Evolutionary conservation across 2,329 filamentous ascomycete genomes (phyloP), one percentile per base, ranked within the genome.

Genomic region (Arthrobotrys megalospora): DNA sequence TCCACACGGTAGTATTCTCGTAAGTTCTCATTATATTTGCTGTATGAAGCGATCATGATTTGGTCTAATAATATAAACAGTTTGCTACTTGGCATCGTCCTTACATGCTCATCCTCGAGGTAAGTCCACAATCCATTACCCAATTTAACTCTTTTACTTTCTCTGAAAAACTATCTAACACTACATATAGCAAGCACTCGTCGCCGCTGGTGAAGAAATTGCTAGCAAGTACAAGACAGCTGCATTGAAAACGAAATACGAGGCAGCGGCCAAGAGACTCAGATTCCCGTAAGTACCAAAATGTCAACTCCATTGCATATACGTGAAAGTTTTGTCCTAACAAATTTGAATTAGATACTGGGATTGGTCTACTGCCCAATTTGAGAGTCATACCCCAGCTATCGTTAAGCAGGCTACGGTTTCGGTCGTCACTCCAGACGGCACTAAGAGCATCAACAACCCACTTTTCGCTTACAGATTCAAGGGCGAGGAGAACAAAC

Each of bases 81-180:
- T 83, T 83, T 58, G 69, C 75, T 6, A 82, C 81, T 52, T 83
- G 82, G 82, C 82, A 83, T 75, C 79, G 82, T 28, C 81, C 82
- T 2, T 83, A 82, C 52, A 43, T 82, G 47, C 43, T 78, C 14
- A 71, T 82, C 48, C 34, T 82, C 14, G 82, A 83, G 79, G 81
- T 81, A 67, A 68, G 52, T 53, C 10, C 1, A 6, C 12, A 45
- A 45, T n/a, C n/a, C 1, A 16, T 65, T 41, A 24, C 16, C 64
- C 5, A 28, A 28, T 28, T n/a, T n/a, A 5, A 32, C 5, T 24
- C 3, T 5, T 45, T 52, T 55, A n/a, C 7, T 10, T 47, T 70
- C 68, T 45, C 6, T 7, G 4, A 69, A 45, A 68, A 7, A 6
- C 4, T 14, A 6, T 53, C 52, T 43, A 63, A 36, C 16, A 53